phyloP scores from a whole-genome alignment of 768 basidiomycete genomes.

The Dacryopinax spathularia region DNA sequence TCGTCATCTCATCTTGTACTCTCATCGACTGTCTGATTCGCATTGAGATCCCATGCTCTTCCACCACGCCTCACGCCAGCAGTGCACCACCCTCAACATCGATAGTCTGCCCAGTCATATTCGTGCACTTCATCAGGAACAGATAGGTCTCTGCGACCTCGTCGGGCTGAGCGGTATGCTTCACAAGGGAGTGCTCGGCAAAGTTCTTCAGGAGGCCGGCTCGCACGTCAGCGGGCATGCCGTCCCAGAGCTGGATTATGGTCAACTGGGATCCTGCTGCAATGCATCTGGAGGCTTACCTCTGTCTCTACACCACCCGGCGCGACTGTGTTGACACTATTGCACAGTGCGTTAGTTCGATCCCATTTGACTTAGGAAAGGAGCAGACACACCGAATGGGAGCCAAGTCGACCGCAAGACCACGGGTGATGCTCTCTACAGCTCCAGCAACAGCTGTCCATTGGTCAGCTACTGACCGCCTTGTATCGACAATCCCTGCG shows the following conservation, averaged over 20 bases:
- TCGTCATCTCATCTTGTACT: not conserved
- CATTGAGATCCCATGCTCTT: too few species aligned
- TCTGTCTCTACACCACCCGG: not conserved
- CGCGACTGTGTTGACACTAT: not conserved
- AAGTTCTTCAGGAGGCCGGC: constrained; percentile 1
- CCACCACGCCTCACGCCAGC: not conserved
- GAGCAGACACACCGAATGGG: constrained; percentile 11
- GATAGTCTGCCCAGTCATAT: not conserved
- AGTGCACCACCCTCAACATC: not conserved
- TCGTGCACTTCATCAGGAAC: constrained; percentile 14
- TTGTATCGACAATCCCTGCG: not conserved
- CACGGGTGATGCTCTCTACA: constrained; percentile 11
- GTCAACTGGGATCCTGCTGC: not conserved
- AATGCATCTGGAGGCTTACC: not conserved
- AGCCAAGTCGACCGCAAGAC: constrained; percentile 14
- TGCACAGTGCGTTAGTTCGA: not conserved
- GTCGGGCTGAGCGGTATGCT: constrained; percentile 8
- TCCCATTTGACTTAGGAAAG: constrained; percentile 5
- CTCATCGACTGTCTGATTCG: too few species aligned
- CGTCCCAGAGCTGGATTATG: constrained; percentile 12
- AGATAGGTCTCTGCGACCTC: constrained; percentile 14
- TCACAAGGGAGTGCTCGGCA: constrained; percentile 8
- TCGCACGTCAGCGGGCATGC: constrained; percentile 2
- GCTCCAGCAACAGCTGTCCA: constrained; percentile 11
- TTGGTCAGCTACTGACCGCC: not conserved